Conservation (phyloP, 2,329 filamentous ascomycete species). For the Laburnicola sp. region DNA sequence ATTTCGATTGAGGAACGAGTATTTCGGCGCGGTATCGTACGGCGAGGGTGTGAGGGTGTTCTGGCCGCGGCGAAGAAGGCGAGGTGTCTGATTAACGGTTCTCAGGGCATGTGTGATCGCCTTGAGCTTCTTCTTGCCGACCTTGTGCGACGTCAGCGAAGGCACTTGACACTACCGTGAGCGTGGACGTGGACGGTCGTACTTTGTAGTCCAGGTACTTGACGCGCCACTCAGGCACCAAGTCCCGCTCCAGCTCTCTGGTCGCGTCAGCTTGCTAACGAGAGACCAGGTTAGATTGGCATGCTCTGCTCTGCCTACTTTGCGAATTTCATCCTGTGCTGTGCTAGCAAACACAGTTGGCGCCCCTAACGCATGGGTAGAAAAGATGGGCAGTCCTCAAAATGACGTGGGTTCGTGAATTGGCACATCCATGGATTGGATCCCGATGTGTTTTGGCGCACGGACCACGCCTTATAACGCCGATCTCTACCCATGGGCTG, state of each 20-base stretch:
- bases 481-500: no score
- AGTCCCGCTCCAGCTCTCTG: slow-evolving; percentile 79
- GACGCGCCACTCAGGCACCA: slow-evolving; percentile 90
- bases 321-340: slow-evolving; percentile 61
- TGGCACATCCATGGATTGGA: neutral
- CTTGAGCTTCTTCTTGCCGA: slow-evolving; percentile 91
- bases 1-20: slow-evolving; percentile 47
- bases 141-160: slow-evolving; percentile 42
- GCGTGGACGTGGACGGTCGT: slow-evolving; percentile 10
- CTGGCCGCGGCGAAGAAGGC: slow-evolving; percentile 43
- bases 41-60: slow-evolving; percentile 39
- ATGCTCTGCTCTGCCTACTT: slow-evolving; percentile 49
- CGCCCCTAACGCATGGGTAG: neutral
- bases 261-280: slow-evolving; percentile 13
- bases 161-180: slow-evolving; percentile 13
- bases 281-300: neutral
- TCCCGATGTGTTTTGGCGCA: neutral
- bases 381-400: neutral
- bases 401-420: neutral
- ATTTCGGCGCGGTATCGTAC: slow-evolving; percentile 44
- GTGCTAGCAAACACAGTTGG: slow-evolving; percentile 1
- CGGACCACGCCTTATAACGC: no score
- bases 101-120: slow-evolving; percentile 73
- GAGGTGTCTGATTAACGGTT: slow-evolving; percentile 58
- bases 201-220: slow-evolving; percentile 96